Evolutionary conservation across 2,329 filamentous ascomycete species (phyloP).

Genomic region (Berkeleyomyces basicola): DNA sequence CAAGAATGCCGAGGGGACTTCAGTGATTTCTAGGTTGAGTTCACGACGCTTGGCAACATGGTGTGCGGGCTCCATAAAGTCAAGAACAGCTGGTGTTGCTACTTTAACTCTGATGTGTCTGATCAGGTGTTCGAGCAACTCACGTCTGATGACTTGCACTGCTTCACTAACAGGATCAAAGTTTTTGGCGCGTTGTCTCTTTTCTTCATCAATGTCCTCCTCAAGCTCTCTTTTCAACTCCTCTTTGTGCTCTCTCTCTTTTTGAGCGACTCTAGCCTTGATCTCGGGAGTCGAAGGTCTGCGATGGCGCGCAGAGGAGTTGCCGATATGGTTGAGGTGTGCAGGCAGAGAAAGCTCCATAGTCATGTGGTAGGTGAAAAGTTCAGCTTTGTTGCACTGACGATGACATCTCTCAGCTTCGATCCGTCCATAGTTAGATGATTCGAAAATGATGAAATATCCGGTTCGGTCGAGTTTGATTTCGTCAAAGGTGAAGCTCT

Average conservation of each 20-base stretch:
- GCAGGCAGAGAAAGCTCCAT: slow-evolving; percentile 52
- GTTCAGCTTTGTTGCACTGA: slow-evolving; percentile 59
- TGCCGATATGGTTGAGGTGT: slow-evolving; percentile 15
- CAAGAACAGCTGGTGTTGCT: slow-evolving; percentile 61
- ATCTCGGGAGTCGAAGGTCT: slow-evolving; percentile 11
- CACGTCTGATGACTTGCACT: slow-evolving; percentile 57
- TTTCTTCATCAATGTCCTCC: slow-evolving; percentile 76
- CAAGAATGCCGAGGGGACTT: slow-evolving; percentile 14
- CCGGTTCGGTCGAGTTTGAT: slow-evolving; percentile 72
- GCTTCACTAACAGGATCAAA: slow-evolving; percentile 84
- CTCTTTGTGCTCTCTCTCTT: slow-evolving; percentile 48
- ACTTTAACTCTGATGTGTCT: slow-evolving; percentile 79
- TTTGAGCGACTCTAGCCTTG: slow-evolving; percentile 23
- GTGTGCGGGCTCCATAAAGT: slow-evolving; percentile 67
- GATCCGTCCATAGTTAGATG: slow-evolving; percentile 56
- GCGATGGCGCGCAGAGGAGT: slow-evolving; percentile 7
- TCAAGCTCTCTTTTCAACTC: slow-evolving; percentile 55
- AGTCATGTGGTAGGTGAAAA: slow-evolving; percentile 84
- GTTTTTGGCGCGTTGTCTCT: slow-evolving; percentile 68
- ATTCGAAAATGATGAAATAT: slow-evolving; percentile 83
- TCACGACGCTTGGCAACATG: slow-evolving; percentile 65
- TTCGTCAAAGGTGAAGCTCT: slow-evolving; percentile 64
- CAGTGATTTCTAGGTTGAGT: slow-evolving; percentile 50
- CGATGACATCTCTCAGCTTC: slow-evolving; percentile 70
- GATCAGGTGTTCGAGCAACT: slow-evolving; percentile 74